Evolutionary conservation across 2,329 filamentous ascomycete genomes (phyloP).

Genomic region (Hypoxylon sp.): DNA sequence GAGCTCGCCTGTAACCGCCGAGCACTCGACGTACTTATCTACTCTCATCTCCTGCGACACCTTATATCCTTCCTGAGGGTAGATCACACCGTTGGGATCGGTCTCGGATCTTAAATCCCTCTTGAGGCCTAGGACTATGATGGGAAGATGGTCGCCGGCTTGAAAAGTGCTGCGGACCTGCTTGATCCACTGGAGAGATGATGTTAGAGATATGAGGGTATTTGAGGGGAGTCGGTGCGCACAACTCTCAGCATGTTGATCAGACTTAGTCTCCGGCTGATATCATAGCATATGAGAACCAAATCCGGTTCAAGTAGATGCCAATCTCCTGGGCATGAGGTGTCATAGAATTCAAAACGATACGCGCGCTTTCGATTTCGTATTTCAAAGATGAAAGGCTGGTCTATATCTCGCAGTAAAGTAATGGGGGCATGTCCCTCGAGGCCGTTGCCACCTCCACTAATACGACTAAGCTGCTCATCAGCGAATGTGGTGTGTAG

Average conservation of each 20-base stretch:
- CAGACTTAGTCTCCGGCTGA: slow-evolving; percentile 68
- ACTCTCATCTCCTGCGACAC: slow-evolving; percentile 68
- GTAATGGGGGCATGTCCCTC: slow-evolving; percentile 57
- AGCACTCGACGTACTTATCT: slow-evolving; percentile 74
- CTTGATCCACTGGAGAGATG: slow-evolving; percentile 65
- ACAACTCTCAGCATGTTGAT: slow-evolving; percentile 69
- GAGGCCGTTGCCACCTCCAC: slow-evolving; percentile 56
- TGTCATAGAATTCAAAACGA: slow-evolving; percentile 71
- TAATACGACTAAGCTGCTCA: slow-evolving; percentile 61
- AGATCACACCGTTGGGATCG: slow-evolving; percentile 70
- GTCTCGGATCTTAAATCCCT: slow-evolving; percentile 68
- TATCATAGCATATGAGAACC: slow-evolving; percentile 71
- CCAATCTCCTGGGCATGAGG: slow-evolving; percentile 69
- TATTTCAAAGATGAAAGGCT: slow-evolving; percentile 70
- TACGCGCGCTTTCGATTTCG: slow-evolving; percentile 60
- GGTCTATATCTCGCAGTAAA: slow-evolving; percentile 68
- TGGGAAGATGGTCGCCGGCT: slow-evolving; percentile 61
- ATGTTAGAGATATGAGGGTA: slow-evolving; percentile 15
- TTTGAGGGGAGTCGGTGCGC: slow-evolving; percentile 44
- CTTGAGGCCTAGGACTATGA: slow-evolving; percentile 70
- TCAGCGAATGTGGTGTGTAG: slow-evolving; percentile 21
- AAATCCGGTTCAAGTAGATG: slow-evolving; percentile 68
- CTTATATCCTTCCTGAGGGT: slow-evolving; percentile 70
- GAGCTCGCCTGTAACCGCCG: slow-evolving; percentile 69
- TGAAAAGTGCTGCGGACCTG: slow-evolving; percentile 63